A percentile compares a stretch with the other conserved stretches of the same genome.
phyloP scores from a whole-genome alignment of 176 grass and related monocot genomes.

The Dendrocalamus sinicus region DNA sequence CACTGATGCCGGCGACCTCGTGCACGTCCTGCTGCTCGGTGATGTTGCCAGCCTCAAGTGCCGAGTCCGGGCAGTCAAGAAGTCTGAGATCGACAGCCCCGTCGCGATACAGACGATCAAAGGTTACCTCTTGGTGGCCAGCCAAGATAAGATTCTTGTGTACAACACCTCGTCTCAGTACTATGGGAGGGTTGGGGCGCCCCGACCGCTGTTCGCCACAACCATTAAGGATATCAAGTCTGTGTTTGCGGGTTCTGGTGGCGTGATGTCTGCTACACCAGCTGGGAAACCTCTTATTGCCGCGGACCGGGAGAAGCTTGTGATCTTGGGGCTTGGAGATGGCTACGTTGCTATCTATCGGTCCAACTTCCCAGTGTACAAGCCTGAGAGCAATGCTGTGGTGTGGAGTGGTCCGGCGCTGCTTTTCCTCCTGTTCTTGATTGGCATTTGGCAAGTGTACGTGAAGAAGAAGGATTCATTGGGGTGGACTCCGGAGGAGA shows the following conservation, averaged over 20 bases:
- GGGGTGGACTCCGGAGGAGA: slow-evolving; percentile 79
- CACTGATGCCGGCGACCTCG: slow-evolving; percentile 70
- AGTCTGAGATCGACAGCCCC: slow-evolving; percentile 63
- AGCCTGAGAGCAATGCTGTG: slow-evolving; percentile 78
- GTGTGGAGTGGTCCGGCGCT: slow-evolving; percentile 90
- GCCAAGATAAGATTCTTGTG: slow-evolving; percentile 74
- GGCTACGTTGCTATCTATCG: slow-evolving; percentile 76
- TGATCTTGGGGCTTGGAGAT: slow-evolving; percentile 87
- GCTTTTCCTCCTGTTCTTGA: slow-evolving; percentile 87
- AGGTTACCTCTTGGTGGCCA: slow-evolving; percentile 79
- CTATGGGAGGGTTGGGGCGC: slow-evolving; percentile 76
- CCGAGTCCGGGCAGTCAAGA: slow-evolving; percentile 73
- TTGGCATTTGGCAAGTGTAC: slow-evolving; percentile 93
- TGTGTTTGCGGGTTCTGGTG: slow-evolving; percentile 58
- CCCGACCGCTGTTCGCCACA: slow-evolving; percentile 62
- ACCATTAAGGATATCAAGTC: slow-evolving; percentile 81
- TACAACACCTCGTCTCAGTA: slow-evolving; percentile 96
- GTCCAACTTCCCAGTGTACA: slow-evolving; percentile 81
- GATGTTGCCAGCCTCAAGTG: slow-evolving; percentile 87
- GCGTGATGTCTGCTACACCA: background rate
- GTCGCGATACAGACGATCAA: slow-evolving; percentile 78
- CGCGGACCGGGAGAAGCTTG: slow-evolving; percentile 70
- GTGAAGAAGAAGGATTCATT: slow-evolving; percentile 96
- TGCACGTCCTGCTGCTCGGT: slow-evolving; percentile 86
- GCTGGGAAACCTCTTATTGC: slow-evolving; percentile 71